Evolutionary conservation across 306 rosid species (phyloP), one percentile per base, ranked within the genome.

Genomic region (Alnus glutinosa): DNA sequence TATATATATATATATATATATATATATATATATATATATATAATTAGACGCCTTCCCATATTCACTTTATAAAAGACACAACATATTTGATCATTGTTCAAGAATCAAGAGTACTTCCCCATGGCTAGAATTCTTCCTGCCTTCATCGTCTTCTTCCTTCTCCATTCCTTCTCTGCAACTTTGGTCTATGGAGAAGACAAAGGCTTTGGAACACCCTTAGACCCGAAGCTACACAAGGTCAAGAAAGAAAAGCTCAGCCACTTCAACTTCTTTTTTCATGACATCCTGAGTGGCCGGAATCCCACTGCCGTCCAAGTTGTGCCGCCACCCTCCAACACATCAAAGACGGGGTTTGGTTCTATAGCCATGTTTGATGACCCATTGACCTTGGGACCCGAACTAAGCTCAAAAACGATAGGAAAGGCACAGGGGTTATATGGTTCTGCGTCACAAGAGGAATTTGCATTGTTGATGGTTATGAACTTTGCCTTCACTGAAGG

Each of bases 181-280:
- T 52, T 63, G 7, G 58, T 50, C 55, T 18, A 47, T 12, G 52
- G 67, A 42, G 49, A 78, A 9, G 63, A 75, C 1, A 2, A 11
- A 4, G 81, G 64, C 9, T 90, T 86, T 13, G 82, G 23, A 4
- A 88, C 71, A 28, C 59, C 52, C 18, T 32, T 88, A 1, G 80
- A 89, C 73, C 83, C 74, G 2, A 77, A 86, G 57, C 5, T 64
- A 9, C 46, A 85, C 1, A 88, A 86, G 18, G 70, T 88, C 2
- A 82, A 67, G 55, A 82, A 82, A 76, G 85, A 93, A 46, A 91
- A 87, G 72, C 88, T 91, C 0, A 89, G 85, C 75, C 94, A 89
- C 49, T 74, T 93, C 15, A 86, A 69, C n/a, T 23, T 93, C 18
- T 93, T 86, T 37, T 91, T 92, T 89, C 97, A 89, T 55, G 97